Base-by-base conservation (phyloP, 2,329 filamentous ascomycete species). In the Aspergillus versicolor region DNA sequence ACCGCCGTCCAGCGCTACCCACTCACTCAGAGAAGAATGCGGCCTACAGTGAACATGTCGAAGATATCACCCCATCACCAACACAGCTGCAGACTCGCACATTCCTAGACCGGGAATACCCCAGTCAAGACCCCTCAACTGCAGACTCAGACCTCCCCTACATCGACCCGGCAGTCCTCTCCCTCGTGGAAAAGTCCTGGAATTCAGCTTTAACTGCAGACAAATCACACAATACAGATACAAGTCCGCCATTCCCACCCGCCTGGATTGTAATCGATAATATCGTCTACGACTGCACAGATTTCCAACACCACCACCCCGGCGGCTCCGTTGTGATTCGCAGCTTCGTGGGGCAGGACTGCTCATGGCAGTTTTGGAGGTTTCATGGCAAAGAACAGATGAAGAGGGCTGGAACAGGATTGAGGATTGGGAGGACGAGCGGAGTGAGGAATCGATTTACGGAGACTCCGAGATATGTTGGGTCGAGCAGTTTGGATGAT, bases 311-410 rank as follows among this genome's bases (percentile, higher is more conserved):
- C 15, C 52, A 66, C 13, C 70, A 73, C 54, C 72, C 70, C 0
- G 71, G 69, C 9, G 67, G 69, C 1, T 56, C 65, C 12, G 57
- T 61, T 11, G 65, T 72, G 27, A 69, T 74, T 9, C 46, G 57
- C 30, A 67, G 61, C 34, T 73, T 73, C 49, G 57, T 59, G 5
- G 68, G 70, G 0, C 58, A 68, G 47, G 70, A 74, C 48, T 73
- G 70, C 47, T 66, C 64, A 1, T 73, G 68, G 69, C 70, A 70
- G 51, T 72, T 71, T 56, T 69, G 63, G 65, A 60, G 64, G 12
- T 69, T 72, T 34, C 70, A 73, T 43, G 49, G 52, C 12, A 45
- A 51, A 43, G 9, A 32, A 15, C 27, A 59, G 19, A 62, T 69
- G 62, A 45, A 52, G 3, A 32, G 61, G 4, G 60, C 44, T 49